phyloP scores from a whole-genome alignment of 306 rosid genomes.

The Corylus avellana region DNA sequence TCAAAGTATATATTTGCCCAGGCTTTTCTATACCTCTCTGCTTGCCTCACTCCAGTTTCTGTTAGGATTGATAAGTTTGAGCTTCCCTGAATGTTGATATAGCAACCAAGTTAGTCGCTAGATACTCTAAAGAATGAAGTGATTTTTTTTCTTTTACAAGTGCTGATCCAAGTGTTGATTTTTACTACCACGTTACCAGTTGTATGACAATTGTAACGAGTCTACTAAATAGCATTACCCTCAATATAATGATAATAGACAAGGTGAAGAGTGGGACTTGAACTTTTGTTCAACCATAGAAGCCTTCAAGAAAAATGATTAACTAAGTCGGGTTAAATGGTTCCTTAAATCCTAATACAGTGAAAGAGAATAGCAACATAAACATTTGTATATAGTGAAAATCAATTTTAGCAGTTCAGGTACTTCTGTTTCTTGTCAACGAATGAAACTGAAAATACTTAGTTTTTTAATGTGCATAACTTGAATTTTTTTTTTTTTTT shows the following conservation, averaged over 20 bases:
- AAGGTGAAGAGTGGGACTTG: neutral
- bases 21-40: conserved; percentile 63
- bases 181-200: too few relatives aligned
- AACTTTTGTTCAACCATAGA: neutral
- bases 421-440: too few relatives aligned
- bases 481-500: too few relatives aligned
- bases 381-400: neutral
- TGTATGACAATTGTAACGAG: too few relatives aligned
- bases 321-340: neutral
- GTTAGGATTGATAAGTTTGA: conserved; percentile 54
- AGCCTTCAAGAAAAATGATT: neutral
- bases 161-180: too few relatives aligned
- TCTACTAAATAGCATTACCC: too few relatives aligned
- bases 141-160: too few relatives aligned
- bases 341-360: neutral
- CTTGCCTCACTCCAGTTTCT: conserved; percentile 53
- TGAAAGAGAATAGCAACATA: neutral
- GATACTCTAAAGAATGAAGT: too few relatives aligned
- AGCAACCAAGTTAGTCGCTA: conserved; percentile 8
- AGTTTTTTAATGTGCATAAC: too few relatives aligned
- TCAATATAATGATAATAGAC: neutral
- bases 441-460: too few relatives aligned
- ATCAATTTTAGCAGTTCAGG: too few relatives aligned
- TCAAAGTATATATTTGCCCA: conserved; percentile 49
- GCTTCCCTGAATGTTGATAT: conserved; percentile 44